A percentile compares a stretch with the other conserved stretches of the same genome.
Evolutionary conservation across 441 rosid species (phyloP).

Genomic region (Erysimum cheiri): DNA sequence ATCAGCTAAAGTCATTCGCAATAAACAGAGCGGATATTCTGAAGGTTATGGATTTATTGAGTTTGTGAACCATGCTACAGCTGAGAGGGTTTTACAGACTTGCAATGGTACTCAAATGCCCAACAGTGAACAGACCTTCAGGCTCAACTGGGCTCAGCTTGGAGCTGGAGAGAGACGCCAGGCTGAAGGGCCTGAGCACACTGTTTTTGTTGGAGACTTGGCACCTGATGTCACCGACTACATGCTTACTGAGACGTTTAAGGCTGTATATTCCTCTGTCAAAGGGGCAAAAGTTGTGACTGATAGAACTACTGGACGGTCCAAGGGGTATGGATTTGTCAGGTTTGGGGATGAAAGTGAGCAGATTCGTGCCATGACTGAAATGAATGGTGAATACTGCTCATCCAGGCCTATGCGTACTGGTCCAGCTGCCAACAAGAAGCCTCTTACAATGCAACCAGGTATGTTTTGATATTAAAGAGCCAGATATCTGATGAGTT

Average conservation of each 20-base stretch:
- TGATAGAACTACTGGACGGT: conserved; percentile 88
- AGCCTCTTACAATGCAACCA: conserved; percentile 60
- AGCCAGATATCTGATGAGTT: conserved; percentile 18
- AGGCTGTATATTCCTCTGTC: conserved; percentile 63
- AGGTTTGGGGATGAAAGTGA: conserved; percentile 86
- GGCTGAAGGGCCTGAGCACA: conserved; percentile 82
- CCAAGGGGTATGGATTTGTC: conserved; percentile 97
- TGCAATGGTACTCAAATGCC: conserved; percentile 87
- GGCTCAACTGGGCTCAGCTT: conserved; percentile 93
- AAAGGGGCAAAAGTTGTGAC: conserved; percentile 93
- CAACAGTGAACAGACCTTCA: conserved; percentile 66
- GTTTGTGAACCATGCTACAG: conserved; percentile 65
- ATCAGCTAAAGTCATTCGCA: conserved; percentile 83
- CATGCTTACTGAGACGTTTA: conserved; percentile 76
- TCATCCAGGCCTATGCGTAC: conserved; percentile 90
- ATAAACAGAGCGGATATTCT: conserved; percentile 64
- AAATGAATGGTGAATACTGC: conserved; percentile 89
- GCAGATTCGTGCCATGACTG: conserved; percentile 83
- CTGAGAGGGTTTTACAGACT: conserved; percentile 80
- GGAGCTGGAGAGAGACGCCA: conserved; percentile 86
- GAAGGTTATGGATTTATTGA: conserved; percentile 97
- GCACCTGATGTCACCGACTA: conserved; percentile 90
- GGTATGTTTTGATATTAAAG: conserved; percentile 52
- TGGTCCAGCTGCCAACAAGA: conserved; percentile 94
- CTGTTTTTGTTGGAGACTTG: conserved; percentile 90